Evolutionary conservation across 2,329 filamentous ascomycete genomes (phyloP).

Genomic region (Gaeumannomyces sp.): DNA sequence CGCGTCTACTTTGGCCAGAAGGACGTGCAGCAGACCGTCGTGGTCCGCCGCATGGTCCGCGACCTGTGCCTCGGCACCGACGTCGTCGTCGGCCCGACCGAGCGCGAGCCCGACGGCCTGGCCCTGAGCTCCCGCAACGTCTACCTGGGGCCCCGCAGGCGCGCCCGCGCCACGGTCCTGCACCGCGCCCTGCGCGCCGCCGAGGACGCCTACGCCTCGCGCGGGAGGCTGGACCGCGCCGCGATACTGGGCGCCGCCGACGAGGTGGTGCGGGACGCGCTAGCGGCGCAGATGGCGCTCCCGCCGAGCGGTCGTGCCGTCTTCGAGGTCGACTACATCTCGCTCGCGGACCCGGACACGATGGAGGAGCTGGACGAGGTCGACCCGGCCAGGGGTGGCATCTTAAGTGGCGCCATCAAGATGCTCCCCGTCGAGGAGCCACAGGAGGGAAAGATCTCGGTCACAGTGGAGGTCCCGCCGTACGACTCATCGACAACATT

Average conservation of each 20-base stretch:
- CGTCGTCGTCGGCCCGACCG: constrained; percentile 68
- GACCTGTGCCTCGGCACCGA: constrained; percentile 78
- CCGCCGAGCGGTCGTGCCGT: constrained; percentile 54
- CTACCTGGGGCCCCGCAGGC: constrained; percentile 73
- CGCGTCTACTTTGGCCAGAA: constrained; percentile 94
- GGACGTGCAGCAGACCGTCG: constrained; percentile 91
- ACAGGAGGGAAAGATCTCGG: constrained; percentile 65
- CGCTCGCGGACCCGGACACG: constrained; percentile 76
- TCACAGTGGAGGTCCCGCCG: constrained; percentile 62
- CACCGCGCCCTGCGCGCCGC: constrained; percentile 63
- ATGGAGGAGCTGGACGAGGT: constrained; percentile 72
- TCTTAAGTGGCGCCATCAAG: constrained; percentile 85
- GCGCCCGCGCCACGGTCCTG: constrained; percentile 67
- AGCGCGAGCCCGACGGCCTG: constrained; percentile 72
- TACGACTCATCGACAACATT: constrained; percentile 92
- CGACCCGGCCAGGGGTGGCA: constrained; percentile 64
- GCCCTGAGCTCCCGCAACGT: constrained; percentile 92
- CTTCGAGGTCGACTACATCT: constrained; percentile 89
- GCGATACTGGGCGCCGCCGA: constrained; percentile 69
- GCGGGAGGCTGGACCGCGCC: constrained; percentile 46
- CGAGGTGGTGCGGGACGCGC: constrained; percentile 46
- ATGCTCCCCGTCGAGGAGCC: constrained; percentile 76
- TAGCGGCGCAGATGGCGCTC: constrained; percentile 57
- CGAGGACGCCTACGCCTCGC: constrained; percentile 56
- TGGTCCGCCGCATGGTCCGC: constrained; percentile 78